These are phyloP conservation scores for Lentinula sp. DNA, from an alignment of 768 basidiomycete genomes.

Conservation along the genomic window DNA sequence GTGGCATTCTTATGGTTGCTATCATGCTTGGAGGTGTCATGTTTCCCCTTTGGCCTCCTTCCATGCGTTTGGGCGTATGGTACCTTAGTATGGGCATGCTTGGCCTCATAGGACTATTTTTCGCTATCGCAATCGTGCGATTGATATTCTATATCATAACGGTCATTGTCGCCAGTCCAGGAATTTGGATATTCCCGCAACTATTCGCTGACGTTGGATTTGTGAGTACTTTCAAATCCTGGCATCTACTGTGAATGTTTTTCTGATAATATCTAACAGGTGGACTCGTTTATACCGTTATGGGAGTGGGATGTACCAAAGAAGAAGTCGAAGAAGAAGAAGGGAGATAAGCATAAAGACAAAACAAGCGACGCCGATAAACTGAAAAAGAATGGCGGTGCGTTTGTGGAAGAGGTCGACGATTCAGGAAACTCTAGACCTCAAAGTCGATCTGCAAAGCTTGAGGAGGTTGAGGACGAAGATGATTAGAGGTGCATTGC, in stretches of 20 bases:
- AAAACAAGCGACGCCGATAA: slow-evolving; percentile 29
- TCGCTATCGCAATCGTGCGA: slow-evolving; percentile 84
- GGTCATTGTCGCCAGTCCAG: slow-evolving; percentile 77
- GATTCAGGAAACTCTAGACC: slow-evolving; percentile 35
- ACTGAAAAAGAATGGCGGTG: slow-evolving; percentile 25
- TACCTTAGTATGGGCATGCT: slow-evolving; percentile 88
- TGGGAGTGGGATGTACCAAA: slow-evolving; percentile 95
- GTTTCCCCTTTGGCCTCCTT: slow-evolving; percentile 98
- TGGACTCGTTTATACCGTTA: slow-evolving; percentile 93
- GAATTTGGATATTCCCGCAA: slow-evolving; percentile 99
- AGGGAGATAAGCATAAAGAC: slow-evolving; percentile 44
- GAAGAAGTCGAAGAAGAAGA: slow-evolving; percentile 64
- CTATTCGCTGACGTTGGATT: slow-evolving; percentile 98
- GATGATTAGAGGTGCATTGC: slow-evolving; percentile 19
- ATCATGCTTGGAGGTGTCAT: slow-evolving; percentile 96
- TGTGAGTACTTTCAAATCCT: slow-evolving; percentile 46
- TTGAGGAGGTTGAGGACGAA: slow-evolving; percentile 44
- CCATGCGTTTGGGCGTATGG: slow-evolving; percentile 91
- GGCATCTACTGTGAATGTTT: neutral
- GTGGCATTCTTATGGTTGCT: slow-evolving; percentile 85
- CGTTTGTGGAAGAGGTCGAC: slow-evolving; percentile 40
- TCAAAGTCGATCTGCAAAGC: slow-evolving; percentile 32
- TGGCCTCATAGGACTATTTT: slow-evolving; percentile 84
- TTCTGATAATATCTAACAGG: slow-evolving; percentile 35
- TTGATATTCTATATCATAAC: slow-evolving; percentile 93